These are phyloP conservation scores for Cyclotella cryptica DNA, from an alignment of 108 stramenopile genomes.

Conservation along the genomic window DNA sequence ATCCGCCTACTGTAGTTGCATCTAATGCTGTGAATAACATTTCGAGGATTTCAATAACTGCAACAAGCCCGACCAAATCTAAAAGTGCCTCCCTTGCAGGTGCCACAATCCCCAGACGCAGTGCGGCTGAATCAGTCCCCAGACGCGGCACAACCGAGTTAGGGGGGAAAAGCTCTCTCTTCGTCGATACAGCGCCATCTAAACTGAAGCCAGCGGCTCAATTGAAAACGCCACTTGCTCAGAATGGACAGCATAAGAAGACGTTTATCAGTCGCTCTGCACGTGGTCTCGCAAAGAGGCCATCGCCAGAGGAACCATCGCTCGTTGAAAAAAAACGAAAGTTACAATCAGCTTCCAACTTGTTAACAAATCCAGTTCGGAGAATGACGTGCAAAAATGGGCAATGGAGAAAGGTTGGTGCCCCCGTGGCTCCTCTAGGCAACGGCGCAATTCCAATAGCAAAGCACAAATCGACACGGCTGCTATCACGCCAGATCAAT, in stretches of 20 bases:
- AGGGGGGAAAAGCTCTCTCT: not conserved
- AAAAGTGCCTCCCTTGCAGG: not conserved
- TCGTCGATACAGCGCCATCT: not conserved
- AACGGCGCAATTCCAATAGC: constrained; percentile 10
- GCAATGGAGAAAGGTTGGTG: not conserved
- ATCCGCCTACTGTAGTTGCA: constrained; percentile 5
- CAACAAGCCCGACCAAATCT: not conserved
- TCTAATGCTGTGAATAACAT: not conserved
- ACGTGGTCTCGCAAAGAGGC: constrained; percentile 12
- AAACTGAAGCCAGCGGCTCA: not conserved
- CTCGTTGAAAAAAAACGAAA: not conserved
- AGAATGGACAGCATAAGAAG: constrained; percentile 2
- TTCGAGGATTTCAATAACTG: not conserved
- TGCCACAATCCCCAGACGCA: not conserved
- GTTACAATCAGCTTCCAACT: not conserved
- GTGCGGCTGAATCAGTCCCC: not conserved
- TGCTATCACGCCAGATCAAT: not conserved
- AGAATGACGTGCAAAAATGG: constrained; percentile 8
- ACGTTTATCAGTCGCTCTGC: not conserved
- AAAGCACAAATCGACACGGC: constrained; percentile 12
- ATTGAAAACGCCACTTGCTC: not conserved
- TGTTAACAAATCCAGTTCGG: not conserved
- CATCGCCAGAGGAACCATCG: constrained; percentile 2
- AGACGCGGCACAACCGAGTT: not conserved
- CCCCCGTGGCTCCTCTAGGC: constrained; percentile 9